Base-by-base conservation (phyloP, 2,329 filamentous ascomycete species). In the Cadophora gregata region DNA sequence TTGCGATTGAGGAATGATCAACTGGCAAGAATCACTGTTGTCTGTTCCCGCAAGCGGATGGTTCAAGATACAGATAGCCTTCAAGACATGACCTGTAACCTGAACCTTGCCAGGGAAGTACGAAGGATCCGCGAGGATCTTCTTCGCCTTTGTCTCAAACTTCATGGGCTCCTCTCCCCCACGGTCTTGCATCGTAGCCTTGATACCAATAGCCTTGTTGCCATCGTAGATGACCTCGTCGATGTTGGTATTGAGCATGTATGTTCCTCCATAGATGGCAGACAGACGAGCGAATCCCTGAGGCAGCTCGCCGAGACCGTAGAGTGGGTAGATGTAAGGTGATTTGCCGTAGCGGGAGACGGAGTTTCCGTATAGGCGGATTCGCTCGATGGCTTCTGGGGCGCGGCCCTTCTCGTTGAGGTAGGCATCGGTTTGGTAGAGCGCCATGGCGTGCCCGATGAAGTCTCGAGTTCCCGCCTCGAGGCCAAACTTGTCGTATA, bases 311-410 rank as follows among this genome's bases (percentile, higher is more conserved):
- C 92, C 96, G 59, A 99, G 89, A 69, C 96, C 96, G 83, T 99
- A 99, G 36, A 98, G 89, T 59, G 96, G 96, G 85, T 99, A 99
- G 83, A 99, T 98, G 85, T 98, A 99, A 55, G 96, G 96, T 14
- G 94, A 98, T 83, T 97, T 98, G 81, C 96, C 96, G 81, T 98
- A 98, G 70, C 95, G 89, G 62, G 94, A 93, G 81, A 99, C 97
- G 33, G 94, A 97, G 86, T 97, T 97, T 74, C 95, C 96, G 81
- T 99, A 99, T 56, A 99, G 86, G 73, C 93, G 89, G 79, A 99
- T 97, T 75, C 95, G 93, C 81, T 95, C 88, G 75, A 99, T 92
- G 65, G 92, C 89, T 78, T 97, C 93, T 74, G 91, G 89, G 53
- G 94, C 93, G 77, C 84, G 83, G 71, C 94, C 94, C 59, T 85